phyloP scores from a whole-genome alignment of 371 early-diverging fungal genomes.

The Actinomortierella wolfii region DNA sequence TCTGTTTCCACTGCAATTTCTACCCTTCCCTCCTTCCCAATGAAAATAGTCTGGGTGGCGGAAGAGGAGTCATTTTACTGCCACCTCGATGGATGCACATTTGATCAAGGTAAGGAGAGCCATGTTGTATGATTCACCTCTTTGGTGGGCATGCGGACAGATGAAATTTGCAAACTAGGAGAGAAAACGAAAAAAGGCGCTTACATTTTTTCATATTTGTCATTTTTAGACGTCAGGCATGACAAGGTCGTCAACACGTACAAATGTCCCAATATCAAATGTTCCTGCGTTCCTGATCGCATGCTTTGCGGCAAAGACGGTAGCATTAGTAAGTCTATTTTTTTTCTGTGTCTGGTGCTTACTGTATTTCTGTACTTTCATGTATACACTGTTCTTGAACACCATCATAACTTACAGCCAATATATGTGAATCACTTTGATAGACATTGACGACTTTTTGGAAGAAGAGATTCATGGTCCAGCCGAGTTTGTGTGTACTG shows the following conservation, averaged over 20 bases:
- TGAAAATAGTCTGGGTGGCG: conserved; percentile 78
- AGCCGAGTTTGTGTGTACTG: conserved; percentile 67
- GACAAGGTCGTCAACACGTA: conserved; percentile 59
- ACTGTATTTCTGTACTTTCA: no score
- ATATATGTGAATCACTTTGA: neutral
- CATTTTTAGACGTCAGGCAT: conserved; percentile 48
- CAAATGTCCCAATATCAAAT: conserved; percentile 68
- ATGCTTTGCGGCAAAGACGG: conserved; percentile 83
- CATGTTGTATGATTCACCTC: no score
- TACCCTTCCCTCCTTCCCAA: no score
- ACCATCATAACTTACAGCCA: no score
- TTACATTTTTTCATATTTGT: no score
- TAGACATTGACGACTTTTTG: conserved; percentile 73
- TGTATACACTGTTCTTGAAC: no score
- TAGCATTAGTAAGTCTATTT: conserved; percentile 58
- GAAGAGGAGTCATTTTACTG: conserved; percentile 82
- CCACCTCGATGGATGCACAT: conserved; percentile 65
- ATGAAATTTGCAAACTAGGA: no score
- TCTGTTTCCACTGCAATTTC: no score
- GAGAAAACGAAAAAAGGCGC: no score
- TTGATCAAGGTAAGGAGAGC: conserved; percentile 53
- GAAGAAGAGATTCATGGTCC: conserved; percentile 78
- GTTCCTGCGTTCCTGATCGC: conserved; percentile 73
- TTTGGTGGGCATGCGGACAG: no score
- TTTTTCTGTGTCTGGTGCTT: no score